Evolutionary conservation across 73 alveolate genomes (phyloP).

Genomic region (Paramecium biaurelia): DNA sequence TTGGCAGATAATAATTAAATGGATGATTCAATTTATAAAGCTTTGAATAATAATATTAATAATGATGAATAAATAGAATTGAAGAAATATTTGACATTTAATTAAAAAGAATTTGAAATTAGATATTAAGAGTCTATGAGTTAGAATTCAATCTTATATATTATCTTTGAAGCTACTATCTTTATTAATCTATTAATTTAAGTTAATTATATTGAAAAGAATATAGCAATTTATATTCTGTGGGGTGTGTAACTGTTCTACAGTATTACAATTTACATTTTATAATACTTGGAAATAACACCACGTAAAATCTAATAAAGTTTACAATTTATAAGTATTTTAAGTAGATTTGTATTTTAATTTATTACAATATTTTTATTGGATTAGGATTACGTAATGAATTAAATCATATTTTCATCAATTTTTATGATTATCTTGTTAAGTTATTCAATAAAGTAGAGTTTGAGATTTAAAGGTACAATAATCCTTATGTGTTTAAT

Average conservation of each 20-base stretch:
- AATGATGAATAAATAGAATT: conserved; percentile 27
- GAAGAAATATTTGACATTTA: neutral
- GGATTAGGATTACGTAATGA: neutral
- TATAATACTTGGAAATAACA: neutral
- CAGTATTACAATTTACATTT: neutral
- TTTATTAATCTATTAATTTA: conserved; percentile 5
- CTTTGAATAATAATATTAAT: neutral
- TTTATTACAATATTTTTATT: neutral
- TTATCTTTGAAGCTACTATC: neutral
- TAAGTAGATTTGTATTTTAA: neutral
- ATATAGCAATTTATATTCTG: neutral
- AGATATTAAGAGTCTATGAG: neutral
- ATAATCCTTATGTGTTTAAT: neutral
- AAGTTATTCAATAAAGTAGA: neutral
- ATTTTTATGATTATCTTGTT: neutral
- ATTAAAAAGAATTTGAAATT: neutral
- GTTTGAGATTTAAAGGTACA: neutral
- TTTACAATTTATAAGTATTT: neutral
- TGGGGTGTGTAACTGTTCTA: neutral
- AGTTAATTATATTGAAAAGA: neutral
- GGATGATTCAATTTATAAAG: conserved; percentile 40
- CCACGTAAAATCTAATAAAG: neutral
- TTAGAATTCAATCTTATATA: neutral
- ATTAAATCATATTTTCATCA: neutral
- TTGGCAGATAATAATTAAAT: neutral